phyloP scores from a whole-genome alignment of 306 rosid genomes.

The Hylodesmum podocarpum region DNA sequence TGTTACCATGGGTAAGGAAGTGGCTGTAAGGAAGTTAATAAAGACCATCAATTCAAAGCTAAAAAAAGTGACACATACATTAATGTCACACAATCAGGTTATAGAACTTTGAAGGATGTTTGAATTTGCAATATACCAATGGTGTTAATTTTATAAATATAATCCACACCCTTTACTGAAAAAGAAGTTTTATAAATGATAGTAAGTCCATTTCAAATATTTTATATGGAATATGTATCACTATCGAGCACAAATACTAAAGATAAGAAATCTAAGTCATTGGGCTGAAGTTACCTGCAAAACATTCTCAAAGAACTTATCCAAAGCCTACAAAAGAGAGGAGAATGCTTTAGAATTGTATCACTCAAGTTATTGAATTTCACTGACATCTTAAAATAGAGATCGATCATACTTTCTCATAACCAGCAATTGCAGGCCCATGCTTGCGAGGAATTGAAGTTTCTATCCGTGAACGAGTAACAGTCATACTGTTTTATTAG shows the following conservation, averaged over 20 bases:
- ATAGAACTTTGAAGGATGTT: neutral
- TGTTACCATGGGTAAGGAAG: neutral
- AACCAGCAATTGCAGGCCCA: slow-evolving; percentile 95
- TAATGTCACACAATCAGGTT: neutral
- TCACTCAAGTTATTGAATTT: slow-evolving; percentile 8
- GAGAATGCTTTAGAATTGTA: slow-evolving; percentile 27
- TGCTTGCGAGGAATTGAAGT: slow-evolving; percentile 97
- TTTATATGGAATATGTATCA: slow-evolving; percentile 18
- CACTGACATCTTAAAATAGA: slow-evolving; percentile 15
- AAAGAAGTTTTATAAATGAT: slow-evolving; percentile 5
- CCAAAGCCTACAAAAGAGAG: slow-evolving; percentile 71
- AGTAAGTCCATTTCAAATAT: slow-evolving; percentile 5
- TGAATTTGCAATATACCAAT: slow-evolving; percentile 16
- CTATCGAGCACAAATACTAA: slow-evolving; percentile 3
- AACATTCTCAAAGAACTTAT: slow-evolving; percentile 88
- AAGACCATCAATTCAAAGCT: neutral
- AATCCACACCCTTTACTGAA: neutral
- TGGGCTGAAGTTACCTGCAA: slow-evolving; percentile 57
- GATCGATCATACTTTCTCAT: slow-evolving; percentile 67
- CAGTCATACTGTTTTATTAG: slow-evolving; percentile 67
- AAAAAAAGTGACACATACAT: neutral
- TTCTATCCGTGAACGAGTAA: slow-evolving; percentile 88
- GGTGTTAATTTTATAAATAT: slow-evolving; percentile 3
- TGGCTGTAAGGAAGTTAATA: neutral
- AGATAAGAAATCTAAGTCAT: slow-evolving; percentile 20